A percentile compares a stretch with the other conserved stretches of the same genome.
These are phyloP conservation scores for Candida sanyaensis DNA, from an alignment of 1,139 yeast species.

Conservation along the genomic window DNA sequence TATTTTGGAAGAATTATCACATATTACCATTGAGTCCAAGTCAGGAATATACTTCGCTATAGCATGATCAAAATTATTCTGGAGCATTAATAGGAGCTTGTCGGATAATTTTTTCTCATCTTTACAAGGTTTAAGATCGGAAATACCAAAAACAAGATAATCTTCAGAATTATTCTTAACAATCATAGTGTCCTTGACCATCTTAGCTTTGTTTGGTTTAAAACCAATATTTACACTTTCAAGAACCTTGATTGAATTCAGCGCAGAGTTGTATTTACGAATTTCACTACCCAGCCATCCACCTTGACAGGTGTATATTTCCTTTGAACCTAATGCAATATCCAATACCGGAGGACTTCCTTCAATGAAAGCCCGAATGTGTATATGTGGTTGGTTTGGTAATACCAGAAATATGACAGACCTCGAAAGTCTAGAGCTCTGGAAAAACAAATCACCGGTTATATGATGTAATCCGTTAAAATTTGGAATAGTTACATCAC, in stretches of 20 bases:
- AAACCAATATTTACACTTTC: not conserved
- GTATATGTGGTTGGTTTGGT: conserved; percentile 27
- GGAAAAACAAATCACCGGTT: conserved; percentile 30
- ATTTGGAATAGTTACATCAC: conserved; percentile 30
- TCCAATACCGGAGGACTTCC: conserved; percentile 42
- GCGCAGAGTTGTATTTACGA: conserved; percentile 14
- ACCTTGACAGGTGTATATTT: conserved; percentile 38
- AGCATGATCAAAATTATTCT: not conserved
- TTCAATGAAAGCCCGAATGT: conserved; percentile 10
- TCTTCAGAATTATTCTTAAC: not conserved
- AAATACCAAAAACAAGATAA: not conserved
- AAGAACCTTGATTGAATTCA: not conserved
- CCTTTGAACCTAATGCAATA: conserved; percentile 16
- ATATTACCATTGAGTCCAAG: not conserved
- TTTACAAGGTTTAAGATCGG: not conserved
- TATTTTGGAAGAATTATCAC: not conserved
- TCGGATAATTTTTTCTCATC: not conserved
- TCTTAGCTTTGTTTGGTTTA: not conserved
- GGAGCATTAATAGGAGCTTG: not conserved
- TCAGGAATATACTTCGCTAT: not conserved
- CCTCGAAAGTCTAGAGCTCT: conserved; percentile 33
- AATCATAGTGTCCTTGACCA: not conserved
- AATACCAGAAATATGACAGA: conserved; percentile 34
- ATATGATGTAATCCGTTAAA: conserved; percentile 30
- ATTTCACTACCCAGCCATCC: conserved; percentile 42